Evolutionary conservation across 1,139 yeast genomes (phyloP).

Genomic region (Kurtzmaniella natalensis): DNA sequence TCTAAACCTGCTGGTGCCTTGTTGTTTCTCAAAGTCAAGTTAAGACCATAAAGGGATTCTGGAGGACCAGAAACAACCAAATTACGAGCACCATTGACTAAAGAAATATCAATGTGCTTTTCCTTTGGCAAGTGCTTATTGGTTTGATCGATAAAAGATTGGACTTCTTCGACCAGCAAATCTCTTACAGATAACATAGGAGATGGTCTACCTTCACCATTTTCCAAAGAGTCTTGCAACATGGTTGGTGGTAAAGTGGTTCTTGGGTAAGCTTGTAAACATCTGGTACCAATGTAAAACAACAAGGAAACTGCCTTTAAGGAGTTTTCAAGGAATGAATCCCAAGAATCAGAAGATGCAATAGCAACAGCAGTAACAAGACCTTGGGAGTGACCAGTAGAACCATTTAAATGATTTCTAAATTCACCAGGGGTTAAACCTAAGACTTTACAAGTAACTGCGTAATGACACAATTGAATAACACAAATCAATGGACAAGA

Average conservation of each 20-base stretch:
- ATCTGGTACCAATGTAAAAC: slow-evolving; percentile 91
- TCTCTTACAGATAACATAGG: slow-evolving; percentile 97
- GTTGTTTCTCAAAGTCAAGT: slow-evolving; percentile 84
- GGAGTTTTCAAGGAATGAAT: slow-evolving; percentile 65
- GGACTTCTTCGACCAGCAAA: slow-evolving; percentile 74
- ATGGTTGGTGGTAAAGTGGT: slow-evolving; percentile 93
- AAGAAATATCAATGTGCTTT: slow-evolving; percentile 85
- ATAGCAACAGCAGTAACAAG: slow-evolving; percentile 89
- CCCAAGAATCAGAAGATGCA: slow-evolving; percentile 85
- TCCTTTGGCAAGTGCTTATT: slow-evolving; percentile 90
- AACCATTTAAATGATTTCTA: slow-evolving; percentile 66
- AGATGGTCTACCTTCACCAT: slow-evolving; percentile 94
- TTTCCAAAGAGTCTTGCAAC: slow-evolving; percentile 86
- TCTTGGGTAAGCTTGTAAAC: slow-evolving; percentile 85
- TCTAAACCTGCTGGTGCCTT: slow-evolving; percentile 94
- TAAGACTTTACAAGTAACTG: slow-evolving; percentile 77
- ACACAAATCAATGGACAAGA: slow-evolving; percentile 95
- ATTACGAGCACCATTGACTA: slow-evolving; percentile 93
- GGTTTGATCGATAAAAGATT: slow-evolving; percentile 74
- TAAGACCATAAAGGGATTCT: slow-evolving; percentile 95
- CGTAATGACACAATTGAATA: slow-evolving; percentile 90
- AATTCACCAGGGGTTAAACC: slow-evolving; percentile 90
- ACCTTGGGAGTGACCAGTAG: slow-evolving; percentile 99
- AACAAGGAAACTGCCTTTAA: slow-evolving; percentile 77
- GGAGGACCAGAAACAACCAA: slow-evolving; percentile 98